Evolutionary conservation across 2,329 filamentous ascomycete genomes (phyloP).

Genomic region (Fusarium liriodendri): DNA sequence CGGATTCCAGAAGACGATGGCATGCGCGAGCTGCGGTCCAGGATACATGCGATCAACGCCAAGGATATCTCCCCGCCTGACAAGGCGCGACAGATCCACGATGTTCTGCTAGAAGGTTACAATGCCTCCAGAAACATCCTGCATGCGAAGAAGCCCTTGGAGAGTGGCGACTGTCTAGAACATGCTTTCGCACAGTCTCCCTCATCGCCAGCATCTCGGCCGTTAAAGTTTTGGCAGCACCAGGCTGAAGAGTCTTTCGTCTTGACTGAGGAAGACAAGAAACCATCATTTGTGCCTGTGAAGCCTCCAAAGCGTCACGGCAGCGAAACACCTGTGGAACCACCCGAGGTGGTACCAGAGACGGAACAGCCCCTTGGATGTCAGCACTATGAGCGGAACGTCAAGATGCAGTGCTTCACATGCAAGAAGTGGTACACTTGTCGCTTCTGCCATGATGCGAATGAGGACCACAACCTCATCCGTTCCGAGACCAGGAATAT

Average conservation of each 20-base stretch:
- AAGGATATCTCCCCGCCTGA: constrained; percentile 67
- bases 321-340: constrained; percentile 52
- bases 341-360: constrained; percentile 38
- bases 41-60: constrained; percentile 76
- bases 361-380: constrained; percentile 73
- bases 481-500: constrained; percentile 91
- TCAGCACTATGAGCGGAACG: constrained; percentile 92
- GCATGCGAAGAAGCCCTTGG: constrained; percentile 28
- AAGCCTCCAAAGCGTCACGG: constrained; percentile 59
- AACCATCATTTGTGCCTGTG: constrained; percentile 73
- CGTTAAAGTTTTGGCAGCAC: constrained; percentile 70
- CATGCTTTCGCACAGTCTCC: constrained; percentile 54
- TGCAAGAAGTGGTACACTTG: constrained; percentile 96
- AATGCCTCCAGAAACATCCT: constrained; percentile 47
- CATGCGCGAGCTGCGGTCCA: constrained; percentile 73
- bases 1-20: constrained; percentile 81
- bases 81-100: constrained; percentile 79
- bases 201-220: constrained; percentile 56
- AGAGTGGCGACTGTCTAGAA: constrained; percentile 35
- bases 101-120: constrained; percentile 77
- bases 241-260: constrained; percentile 59
- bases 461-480: constrained; percentile 82
- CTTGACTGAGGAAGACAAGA: constrained; percentile 70
- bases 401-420: constrained; percentile 92
- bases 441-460: constrained; percentile 90